Percentiles rank a stretch among this genome's conserved stretches.
Conservation (phyloP, 495 filamentous ascomycete species). For the Podospora comata region DNA sequence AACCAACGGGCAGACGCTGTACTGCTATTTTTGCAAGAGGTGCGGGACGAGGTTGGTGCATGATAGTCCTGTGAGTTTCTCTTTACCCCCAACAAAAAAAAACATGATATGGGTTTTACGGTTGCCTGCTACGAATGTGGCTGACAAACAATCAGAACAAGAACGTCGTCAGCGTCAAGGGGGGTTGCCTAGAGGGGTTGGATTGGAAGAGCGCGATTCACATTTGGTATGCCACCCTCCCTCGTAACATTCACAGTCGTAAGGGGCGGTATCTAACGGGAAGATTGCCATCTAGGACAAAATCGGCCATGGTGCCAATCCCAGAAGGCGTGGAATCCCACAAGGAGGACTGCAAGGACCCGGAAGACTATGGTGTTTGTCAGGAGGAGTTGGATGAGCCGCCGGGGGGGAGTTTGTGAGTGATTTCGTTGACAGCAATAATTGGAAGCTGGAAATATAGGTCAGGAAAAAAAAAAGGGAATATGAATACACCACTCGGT, state of each 20-base stretch:
- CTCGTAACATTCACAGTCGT: background rate
- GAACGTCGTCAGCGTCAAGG: constrained; percentile 57
- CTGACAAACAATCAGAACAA: constrained; percentile 35
- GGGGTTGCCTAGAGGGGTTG: constrained; percentile 57
- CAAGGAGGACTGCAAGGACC: constrained; percentile 42
- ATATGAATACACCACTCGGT: background rate
- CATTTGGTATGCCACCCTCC: constrained; percentile 44
- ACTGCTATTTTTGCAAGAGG: constrained; percentile 57
- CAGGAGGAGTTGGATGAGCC: constrained; percentile 45
- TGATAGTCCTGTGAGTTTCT: constrained; percentile 41
- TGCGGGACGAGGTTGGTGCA: constrained; percentile 61
- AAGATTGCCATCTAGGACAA: constrained; percentile 35
- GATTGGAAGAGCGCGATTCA: constrained; percentile 56
- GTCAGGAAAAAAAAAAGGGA: too few species aligned
- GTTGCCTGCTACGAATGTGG: too few species aligned
- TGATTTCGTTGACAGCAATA: background rate
- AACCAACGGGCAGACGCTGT: constrained; percentile 43
- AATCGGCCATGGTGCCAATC: constrained; percentile 60
- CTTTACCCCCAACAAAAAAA: background rate
- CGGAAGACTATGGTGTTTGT: constrained; percentile 33
- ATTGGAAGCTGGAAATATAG: background rate
- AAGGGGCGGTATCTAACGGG: background rate
- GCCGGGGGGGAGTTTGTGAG: background rate
- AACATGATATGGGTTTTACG: too few species aligned
- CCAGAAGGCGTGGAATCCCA: constrained; percentile 53